Conservation (phyloP, 306 rosid species). For the Malus orientalis region DNA sequence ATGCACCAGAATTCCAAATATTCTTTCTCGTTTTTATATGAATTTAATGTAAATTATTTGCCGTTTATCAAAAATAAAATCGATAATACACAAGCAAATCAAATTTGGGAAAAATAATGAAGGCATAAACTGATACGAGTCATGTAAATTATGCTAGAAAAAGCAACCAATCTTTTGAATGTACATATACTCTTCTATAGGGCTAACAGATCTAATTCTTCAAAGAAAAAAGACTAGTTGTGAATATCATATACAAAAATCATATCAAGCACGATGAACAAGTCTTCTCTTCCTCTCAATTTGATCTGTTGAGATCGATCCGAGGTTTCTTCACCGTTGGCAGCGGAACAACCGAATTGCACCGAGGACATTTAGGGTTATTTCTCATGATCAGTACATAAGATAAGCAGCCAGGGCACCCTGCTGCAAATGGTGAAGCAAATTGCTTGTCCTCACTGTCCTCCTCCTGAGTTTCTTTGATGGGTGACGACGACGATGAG, state of each 20-base stretch:
- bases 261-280: slow-evolving; percentile 1
- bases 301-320: slow-evolving; percentile 79
- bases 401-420: slow-evolving; percentile 88
- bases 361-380: slow-evolving; percentile 87
- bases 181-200: slow-evolving; percentile 42
- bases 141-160: slow-evolving; percentile 28
- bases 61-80: no score
- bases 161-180: slow-evolving; percentile 26
- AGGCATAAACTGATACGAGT: slow-evolving; percentile 8
- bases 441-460: slow-evolving; percentile 39
- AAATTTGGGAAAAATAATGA: neutral
- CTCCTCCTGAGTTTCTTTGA: slow-evolving; percentile 57
- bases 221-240: slow-evolving; percentile 5
- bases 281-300: slow-evolving; percentile 29
- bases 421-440: slow-evolving; percentile 78
- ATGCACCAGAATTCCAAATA: neutral
- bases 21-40: neutral
- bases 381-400: slow-evolving; percentile 81
- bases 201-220: slow-evolving; percentile 31
- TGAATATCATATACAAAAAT: slow-evolving; percentile 59
- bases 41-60: neutral
- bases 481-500: slow-evolving; percentile 59
- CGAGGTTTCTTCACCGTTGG: slow-evolving; percentile 70
- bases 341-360: slow-evolving; percentile 62
- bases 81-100: neutral